phyloP scores from a whole-genome alignment of 1,139 yeast genomes.

The Debaryomycetaceae sp. region DNA sequence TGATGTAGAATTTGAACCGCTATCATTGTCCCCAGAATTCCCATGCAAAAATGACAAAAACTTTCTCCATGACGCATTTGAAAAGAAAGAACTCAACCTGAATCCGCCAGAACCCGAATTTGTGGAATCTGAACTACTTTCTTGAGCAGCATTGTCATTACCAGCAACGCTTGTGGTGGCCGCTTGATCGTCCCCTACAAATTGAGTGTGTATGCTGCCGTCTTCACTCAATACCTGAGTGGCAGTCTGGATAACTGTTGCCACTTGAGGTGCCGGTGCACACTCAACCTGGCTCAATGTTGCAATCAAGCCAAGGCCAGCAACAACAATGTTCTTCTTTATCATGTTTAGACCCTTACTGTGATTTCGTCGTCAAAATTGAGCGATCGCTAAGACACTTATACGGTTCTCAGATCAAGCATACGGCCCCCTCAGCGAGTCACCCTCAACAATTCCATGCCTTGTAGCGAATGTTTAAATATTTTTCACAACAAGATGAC shows the following conservation, averaged over 20 bases:
- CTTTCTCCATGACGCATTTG: background rate
- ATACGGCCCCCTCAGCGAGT: too few relatives aligned
- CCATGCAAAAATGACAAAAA: background rate
- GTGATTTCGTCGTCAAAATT: too few relatives aligned
- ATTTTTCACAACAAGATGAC: background rate
- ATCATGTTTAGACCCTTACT: background rate
- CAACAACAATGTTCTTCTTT: background rate
- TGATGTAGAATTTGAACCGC: background rate
- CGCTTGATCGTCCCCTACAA: slow-evolving; percentile 4
- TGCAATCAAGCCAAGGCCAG: background rate
- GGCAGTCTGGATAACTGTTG: slow-evolving; percentile 24
- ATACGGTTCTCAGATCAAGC: too few relatives aligned
- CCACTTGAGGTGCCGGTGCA: slow-evolving; percentile 28
- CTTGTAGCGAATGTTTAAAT: background rate
- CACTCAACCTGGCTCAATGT: slow-evolving; percentile 8
- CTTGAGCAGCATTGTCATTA: background rate
- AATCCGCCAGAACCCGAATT: background rate
- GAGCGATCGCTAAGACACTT: too few relatives aligned
- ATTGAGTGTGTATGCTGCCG: slow-evolving; percentile 13
- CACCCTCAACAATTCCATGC: background rate
- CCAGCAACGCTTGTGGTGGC: slow-evolving; percentile 1
- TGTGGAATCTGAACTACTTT: background rate
- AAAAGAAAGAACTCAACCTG: slow-evolving; percentile 2
- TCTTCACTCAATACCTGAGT: slow-evolving; percentile 14
- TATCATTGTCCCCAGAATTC: background rate